Conservation (phyloP, 2,329 filamentous ascomycete species). For the Macrophomina phaseolina region DNA sequence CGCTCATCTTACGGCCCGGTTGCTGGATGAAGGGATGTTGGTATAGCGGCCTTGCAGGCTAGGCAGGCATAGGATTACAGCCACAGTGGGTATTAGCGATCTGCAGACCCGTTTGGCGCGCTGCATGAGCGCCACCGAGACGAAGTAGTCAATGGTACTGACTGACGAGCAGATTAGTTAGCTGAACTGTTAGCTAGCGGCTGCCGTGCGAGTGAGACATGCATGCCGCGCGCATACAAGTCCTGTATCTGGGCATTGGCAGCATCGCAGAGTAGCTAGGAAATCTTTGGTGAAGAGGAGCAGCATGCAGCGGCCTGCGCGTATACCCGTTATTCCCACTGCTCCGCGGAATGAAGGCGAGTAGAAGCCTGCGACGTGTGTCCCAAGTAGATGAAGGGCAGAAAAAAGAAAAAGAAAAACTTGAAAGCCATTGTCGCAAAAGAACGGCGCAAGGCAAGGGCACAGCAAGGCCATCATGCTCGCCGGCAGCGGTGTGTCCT, state of each 20-base stretch:
- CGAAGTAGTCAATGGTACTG: not conserved
- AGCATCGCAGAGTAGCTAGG: constrained; percentile 18
- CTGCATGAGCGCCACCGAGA: constrained; percentile 16
- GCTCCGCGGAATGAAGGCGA: not conserved
- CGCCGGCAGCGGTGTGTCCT: constrained; percentile 8
- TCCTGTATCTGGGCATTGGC: not conserved
- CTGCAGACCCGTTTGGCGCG: constrained; percentile 19
- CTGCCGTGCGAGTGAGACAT: constrained; percentile 22
- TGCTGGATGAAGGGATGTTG: not conserved
- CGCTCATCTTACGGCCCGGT: not conserved
- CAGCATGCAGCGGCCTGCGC: constrained; percentile 7
- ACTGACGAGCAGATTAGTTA: not conserved
- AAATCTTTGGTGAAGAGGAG: constrained; percentile 15
- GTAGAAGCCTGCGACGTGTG: not conserved
- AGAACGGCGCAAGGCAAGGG: not conserved
- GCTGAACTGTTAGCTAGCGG: constrained; percentile 2
- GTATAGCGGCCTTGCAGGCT: constrained; percentile 9
- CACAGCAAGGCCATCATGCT: not conserved
- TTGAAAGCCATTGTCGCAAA: not conserved
- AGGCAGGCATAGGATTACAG: not conserved
- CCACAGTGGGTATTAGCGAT: not conserved
- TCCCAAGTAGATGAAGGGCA: not conserved
- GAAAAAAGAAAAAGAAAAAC: not conserved
- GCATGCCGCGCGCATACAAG: constrained; percentile 9
- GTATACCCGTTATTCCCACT: not conserved